Conservation (phyloP, 768 basidiomycete genomes). For the Amanita jacksonii region DNA sequence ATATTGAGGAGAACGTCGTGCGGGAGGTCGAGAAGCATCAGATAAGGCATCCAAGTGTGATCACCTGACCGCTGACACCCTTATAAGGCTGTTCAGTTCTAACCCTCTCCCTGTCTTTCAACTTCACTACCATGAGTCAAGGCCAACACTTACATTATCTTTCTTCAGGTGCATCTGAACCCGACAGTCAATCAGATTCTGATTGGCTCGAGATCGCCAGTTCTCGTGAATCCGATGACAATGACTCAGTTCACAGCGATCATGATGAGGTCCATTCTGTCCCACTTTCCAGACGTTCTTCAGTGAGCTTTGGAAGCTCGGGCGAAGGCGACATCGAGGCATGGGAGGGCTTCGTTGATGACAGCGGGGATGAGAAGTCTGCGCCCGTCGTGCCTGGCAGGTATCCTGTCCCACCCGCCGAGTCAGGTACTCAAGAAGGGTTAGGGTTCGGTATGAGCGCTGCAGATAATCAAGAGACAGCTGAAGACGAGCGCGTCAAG, state of each 20-base stretch:
- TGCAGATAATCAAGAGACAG: conserved; percentile 28
- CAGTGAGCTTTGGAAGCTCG: conserved; percentile 60
- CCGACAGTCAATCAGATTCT: conserved; percentile 64
- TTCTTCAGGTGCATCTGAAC: conserved; percentile 44
- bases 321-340: conserved; percentile 60
- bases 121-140: conserved; percentile 19
- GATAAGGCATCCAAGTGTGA: conserved; percentile 6
- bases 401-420: conserved; percentile 22
- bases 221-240: conserved; percentile 61
- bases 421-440: conserved; percentile 22
- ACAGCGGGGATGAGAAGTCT: conserved; percentile 33
- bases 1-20: conserved; percentile 36
- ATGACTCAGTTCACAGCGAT: conserved; percentile 61
- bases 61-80: conserved; percentile 10
- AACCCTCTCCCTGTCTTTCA: neutral
- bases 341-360: conserved; percentile 73
- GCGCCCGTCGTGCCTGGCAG: conserved; percentile 20
- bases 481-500: conserved; percentile 61
- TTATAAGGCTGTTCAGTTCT: conserved; percentile 4
- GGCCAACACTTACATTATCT: conserved; percentile 19
- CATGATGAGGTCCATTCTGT: conserved; percentile 42
- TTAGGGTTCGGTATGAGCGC: conserved; percentile 20
- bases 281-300: conserved; percentile 59
- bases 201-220: conserved; percentile 79
- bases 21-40: conserved; percentile 26